Evolutionary conservation across 2,329 filamentous ascomycete species (phyloP).

Genomic region (Cercospora sojina): DNA sequence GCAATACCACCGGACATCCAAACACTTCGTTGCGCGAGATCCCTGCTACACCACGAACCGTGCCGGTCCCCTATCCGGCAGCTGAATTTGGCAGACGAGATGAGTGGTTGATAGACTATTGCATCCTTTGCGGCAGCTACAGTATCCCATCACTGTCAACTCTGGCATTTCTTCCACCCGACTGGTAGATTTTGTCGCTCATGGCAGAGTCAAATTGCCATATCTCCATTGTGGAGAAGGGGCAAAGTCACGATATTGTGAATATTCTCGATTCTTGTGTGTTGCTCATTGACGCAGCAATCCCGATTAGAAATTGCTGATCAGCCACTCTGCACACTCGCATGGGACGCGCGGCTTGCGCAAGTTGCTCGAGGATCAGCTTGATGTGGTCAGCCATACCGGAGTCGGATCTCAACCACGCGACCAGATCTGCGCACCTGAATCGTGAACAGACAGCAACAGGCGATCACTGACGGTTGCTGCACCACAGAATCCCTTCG

Average conservation of each 20-base stretch:
- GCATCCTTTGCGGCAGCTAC: neutral
- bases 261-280: neutral
- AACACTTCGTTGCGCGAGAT: neutral
- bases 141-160: neutral
- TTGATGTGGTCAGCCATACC: neutral
- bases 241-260: neutral
- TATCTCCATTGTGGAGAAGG: neutral
- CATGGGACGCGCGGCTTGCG: neutral
- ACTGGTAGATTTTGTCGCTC: neutral
- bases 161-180: neutral
- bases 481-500: neutral
- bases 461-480: neutral
- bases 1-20: neutral
- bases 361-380: neutral
- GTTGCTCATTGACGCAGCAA: neutral
- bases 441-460: neutral
- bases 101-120: neutral
- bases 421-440: neutral
- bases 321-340: neutral
- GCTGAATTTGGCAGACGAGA: neutral
- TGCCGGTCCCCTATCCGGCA: neutral
- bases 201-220: neutral
- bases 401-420: neutral
- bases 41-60: constrained; percentile 2
- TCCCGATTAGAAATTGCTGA: neutral